These are phyloP conservation scores for Rostrohypoxylon terebratum DNA, from an alignment of 495 filamentous ascomycete genomes.

Conservation along the genomic window DNA sequence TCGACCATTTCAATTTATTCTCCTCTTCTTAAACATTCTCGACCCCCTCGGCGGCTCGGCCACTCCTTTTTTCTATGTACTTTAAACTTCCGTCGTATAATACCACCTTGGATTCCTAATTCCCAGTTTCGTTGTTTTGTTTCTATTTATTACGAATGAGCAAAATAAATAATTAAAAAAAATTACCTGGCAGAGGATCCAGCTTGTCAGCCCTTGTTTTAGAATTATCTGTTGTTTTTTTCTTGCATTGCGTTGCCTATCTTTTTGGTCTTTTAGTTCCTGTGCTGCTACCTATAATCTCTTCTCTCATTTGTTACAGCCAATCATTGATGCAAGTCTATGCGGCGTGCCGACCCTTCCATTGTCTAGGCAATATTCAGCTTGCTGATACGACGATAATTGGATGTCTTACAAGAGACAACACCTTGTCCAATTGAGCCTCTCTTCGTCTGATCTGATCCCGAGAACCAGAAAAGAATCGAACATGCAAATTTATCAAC, in stretches of 20 bases:
- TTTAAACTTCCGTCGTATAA: background rate
- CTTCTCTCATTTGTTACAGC: conserved; percentile 15
- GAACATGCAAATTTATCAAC: conserved; percentile 3
- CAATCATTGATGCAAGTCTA: conserved; percentile 31
- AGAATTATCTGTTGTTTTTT: conserved; percentile 15
- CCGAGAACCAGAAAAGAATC: conserved; percentile 18
- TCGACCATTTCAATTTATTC: background rate
- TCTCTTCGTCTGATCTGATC: conserved; percentile 5
- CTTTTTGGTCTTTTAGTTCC: conserved; percentile 10
- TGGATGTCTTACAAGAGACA: conserved; percentile 8
- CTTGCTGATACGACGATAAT: conserved; percentile 38
- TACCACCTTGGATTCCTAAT: conserved; percentile 4
- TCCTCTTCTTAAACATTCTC: background rate
- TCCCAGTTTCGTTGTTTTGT: conserved; percentile 30
- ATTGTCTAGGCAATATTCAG: conserved; percentile 29
- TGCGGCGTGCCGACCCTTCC: conserved; percentile 43
- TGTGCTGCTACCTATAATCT: conserved; percentile 30
- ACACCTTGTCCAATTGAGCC: conserved; percentile 13
- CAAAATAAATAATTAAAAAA: conserved; percentile 13
- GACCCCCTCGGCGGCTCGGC: background rate
- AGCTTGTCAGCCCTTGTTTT: conserved; percentile 43
- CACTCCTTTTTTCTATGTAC: conserved; percentile 7
- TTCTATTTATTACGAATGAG: conserved; percentile 40
- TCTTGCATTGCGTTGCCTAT: conserved; percentile 18
- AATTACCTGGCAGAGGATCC: conserved; percentile 9